Percentiles rank a stretch among this genome's conserved stretches.
Conservation (phyloP, 2,329 filamentous ascomycete species). For the Arthrocladium fulminans region DNA sequence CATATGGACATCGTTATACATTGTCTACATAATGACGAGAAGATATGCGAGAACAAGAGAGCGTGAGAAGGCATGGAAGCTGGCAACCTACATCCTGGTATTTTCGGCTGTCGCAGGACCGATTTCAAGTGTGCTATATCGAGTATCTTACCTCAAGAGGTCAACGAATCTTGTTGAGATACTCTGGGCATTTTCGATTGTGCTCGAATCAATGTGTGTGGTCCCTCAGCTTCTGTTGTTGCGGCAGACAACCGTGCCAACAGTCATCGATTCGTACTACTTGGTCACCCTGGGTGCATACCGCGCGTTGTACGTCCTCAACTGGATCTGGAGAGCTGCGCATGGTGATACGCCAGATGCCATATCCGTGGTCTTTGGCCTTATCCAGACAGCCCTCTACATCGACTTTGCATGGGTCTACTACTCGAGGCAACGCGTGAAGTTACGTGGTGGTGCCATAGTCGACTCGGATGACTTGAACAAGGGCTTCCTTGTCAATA, state of each 20-base stretch:
- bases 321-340: conserved; percentile 71
- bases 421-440: conserved; percentile 84
- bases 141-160: conserved; percentile 1
- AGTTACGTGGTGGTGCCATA: conserved; percentile 77
- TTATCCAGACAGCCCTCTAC: conserved; percentile 83
- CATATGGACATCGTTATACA: conserved; percentile 73
- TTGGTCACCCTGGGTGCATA: conserved; percentile 80
- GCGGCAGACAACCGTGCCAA: conserved; percentile 89
- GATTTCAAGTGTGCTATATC: conserved; percentile 31
- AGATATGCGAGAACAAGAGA: conserved; percentile 81
- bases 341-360: conserved; percentile 40
- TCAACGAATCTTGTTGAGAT: conserved; percentile 62
- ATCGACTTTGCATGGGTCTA: conserved; percentile 96
- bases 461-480: conserved; percentile 84
- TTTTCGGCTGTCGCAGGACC: conserved; percentile 62
- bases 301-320: conserved; percentile 78
- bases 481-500: conserved; percentile 72
- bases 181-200: conserved; percentile 79
- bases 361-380: conserved; percentile 73
- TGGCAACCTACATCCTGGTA: conserved; percentile 61
- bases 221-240: conserved; percentile 86
- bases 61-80: conserved; percentile 85
- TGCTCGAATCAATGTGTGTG: conserved; percentile 84
- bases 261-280: conserved; percentile 95
- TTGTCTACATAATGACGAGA: conserved; percentile 78